Evolutionary conservation across 257 asterid genomes (phyloP).

Genomic region (Anisodus acutangulus): DNA sequence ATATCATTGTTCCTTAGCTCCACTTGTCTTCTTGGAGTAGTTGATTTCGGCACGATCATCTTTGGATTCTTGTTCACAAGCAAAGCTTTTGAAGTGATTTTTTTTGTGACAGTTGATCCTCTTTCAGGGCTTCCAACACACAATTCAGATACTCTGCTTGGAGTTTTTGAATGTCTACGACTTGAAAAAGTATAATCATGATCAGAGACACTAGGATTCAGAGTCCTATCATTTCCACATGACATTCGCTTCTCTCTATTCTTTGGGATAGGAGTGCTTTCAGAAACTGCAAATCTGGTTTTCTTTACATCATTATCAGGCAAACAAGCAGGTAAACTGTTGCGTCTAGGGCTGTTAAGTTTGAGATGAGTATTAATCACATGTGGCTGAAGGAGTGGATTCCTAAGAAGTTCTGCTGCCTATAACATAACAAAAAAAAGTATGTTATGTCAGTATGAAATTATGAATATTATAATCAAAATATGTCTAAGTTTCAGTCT

Average conservation of each 20-base stretch:
- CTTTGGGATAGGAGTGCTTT: slow-evolving; percentile 40
- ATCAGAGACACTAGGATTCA: slow-evolving; percentile 87
- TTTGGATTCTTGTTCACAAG: slow-evolving; percentile 44
- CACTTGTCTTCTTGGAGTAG: slow-evolving; percentile 55
- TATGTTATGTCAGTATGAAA: slow-evolving; percentile 3
- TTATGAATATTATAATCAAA: slow-evolving; percentile 5
- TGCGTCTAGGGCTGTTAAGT: slow-evolving; percentile 73
- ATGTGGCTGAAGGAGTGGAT: slow-evolving; percentile 77
- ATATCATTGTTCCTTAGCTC: slow-evolving; percentile 61
- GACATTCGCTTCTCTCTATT: slow-evolving; percentile 56
- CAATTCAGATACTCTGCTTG: slow-evolving; percentile 40
- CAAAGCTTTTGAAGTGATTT: slow-evolving; percentile 56
- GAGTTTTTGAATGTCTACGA: slow-evolving; percentile 40
- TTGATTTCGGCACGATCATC: slow-evolving; percentile 46
- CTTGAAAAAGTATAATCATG: slow-evolving; percentile 57
- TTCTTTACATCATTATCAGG: slow-evolving; percentile 49
- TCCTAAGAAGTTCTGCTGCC: slow-evolving; percentile 93
- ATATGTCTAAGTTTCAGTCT: background rate
- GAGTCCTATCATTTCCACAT: slow-evolving; percentile 69
- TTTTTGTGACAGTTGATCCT: slow-evolving; percentile 54
- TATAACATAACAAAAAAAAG: slow-evolving; percentile 41
- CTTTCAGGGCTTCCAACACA: slow-evolving; percentile 60
- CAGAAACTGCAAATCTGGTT: slow-evolving; percentile 66
- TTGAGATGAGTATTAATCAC: slow-evolving; percentile 80
- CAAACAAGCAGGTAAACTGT: slow-evolving; percentile 57